A percentile compares a stretch with the other conserved stretches of the same genome.
These are phyloP conservation scores for Bombardia bombarda DNA, from an alignment of 495 filamentous ascomycete species.

Conservation along the genomic window DNA sequence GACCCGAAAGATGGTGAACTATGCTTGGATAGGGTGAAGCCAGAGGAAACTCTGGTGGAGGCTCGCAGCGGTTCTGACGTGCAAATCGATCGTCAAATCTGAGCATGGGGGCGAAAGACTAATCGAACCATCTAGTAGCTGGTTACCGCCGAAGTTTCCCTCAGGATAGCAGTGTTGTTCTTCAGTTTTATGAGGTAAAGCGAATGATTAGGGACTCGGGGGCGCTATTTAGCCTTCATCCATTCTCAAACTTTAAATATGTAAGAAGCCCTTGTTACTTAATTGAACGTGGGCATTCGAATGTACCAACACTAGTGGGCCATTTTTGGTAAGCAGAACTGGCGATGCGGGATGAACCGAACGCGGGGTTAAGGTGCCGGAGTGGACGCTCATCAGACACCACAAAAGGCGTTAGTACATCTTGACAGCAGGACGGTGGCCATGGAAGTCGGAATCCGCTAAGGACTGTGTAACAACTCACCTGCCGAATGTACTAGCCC, in stretches of 20 bases:
- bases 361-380: slow-evolving; percentile 64
- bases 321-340: slow-evolving; percentile 68
- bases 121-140: slow-evolving; percentile 65
- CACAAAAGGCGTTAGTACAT: slow-evolving; percentile 59
- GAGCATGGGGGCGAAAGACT: slow-evolving; percentile 57
- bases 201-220: slow-evolving; percentile 72
- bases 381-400: slow-evolving; percentile 65
- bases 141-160: slow-evolving; percentile 67
- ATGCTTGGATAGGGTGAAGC: slow-evolving; percentile 51
- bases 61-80: slow-evolving; percentile 66
- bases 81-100: slow-evolving; percentile 67
- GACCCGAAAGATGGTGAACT: slow-evolving; percentile 64
- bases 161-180: slow-evolving; percentile 65
- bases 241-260: slow-evolving; percentile 75
- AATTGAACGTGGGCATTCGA: slow-evolving; percentile 60
- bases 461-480: slow-evolving; percentile 58
- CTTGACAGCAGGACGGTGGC: slow-evolving; percentile 56
- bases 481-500: slow-evolving; percentile 56
- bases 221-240: slow-evolving; percentile 64
- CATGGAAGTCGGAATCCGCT: slow-evolving; percentile 59
- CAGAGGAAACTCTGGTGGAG: slow-evolving; percentile 71
- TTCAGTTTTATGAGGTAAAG: slow-evolving; percentile 73
- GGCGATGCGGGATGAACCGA: slow-evolving; percentile 61
- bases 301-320: slow-evolving; percentile 58
- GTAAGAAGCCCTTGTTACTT: slow-evolving; percentile 66